A percentile compares a stretch with the other conserved stretches of the same genome.
These are phyloP conservation scores for Neospermospora avenae DNA, from an alignment of 2,329 filamentous ascomycete species.

Conservation along the genomic window DNA sequence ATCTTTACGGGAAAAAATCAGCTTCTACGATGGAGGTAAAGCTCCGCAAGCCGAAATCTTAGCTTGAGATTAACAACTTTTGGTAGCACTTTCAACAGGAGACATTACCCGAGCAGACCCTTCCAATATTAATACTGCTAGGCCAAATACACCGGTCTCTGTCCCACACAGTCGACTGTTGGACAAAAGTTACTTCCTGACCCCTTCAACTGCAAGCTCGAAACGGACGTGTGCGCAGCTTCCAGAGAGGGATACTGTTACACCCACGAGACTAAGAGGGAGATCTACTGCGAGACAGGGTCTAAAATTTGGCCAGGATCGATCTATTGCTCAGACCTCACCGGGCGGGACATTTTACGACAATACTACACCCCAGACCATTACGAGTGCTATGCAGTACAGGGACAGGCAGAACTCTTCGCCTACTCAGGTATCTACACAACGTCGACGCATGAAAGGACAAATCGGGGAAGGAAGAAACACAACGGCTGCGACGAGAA, in stretches of 20 bases:
- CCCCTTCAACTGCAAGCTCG: slow-evolving; percentile 9
- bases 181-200: slow-evolving; percentile 3
- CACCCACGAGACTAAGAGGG: slow-evolving; percentile 4
- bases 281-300: background rate
- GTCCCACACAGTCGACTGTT: background rate
- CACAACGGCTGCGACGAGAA: background rate
- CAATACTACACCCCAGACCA: background rate
- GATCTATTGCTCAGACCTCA: background rate
- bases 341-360: slow-evolving; percentile 6
- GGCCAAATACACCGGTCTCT: slow-evolving; percentile 5
- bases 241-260: background rate
- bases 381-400: background rate
- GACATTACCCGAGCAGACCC: slow-evolving; percentile 10
- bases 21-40: slow-evolving; percentile 28
- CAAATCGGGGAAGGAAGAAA: background rate
- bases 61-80: background rate
- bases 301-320: background rate
- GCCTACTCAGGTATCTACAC: background rate
- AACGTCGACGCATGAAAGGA: background rate
- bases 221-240: background rate
- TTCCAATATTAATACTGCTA: background rate
- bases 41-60: background rate
- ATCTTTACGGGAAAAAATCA: slow-evolving; percentile 27
- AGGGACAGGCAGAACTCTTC: background rate
- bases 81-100: slow-evolving; percentile 16